Evolutionary conservation across 2,329 filamentous ascomycete genomes (phyloP).

Genomic region (Elsinoe arachidis): DNA sequence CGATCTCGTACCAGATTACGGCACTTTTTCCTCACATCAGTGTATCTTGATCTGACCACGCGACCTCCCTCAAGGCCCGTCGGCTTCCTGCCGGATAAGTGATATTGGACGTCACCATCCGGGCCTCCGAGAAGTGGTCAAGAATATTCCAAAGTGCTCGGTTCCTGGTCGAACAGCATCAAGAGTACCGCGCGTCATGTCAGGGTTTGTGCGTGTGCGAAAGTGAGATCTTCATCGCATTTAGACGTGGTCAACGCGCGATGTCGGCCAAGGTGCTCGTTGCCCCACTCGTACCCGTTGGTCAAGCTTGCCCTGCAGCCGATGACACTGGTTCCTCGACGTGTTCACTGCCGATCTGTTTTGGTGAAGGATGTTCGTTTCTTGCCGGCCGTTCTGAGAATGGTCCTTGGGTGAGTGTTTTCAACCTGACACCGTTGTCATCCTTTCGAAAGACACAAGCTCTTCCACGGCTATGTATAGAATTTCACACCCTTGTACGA

Average conservation of each 20-base stretch:
- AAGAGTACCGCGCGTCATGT: not conserved
- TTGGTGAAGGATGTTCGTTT: not conserved
- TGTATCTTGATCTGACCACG: not conserved
- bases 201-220: not conserved
- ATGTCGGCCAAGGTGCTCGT: not conserved
- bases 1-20: not conserved
- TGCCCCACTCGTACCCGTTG: not conserved
- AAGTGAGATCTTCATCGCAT: constrained; percentile 9
- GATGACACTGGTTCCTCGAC: constrained; percentile 3
- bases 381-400: not conserved
- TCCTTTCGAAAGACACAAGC: not conserved
- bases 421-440: not conserved
- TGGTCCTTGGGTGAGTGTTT: not conserved
- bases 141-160: not conserved
- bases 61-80: not conserved
- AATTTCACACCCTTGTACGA: not conserved
- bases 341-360: constrained; percentile 6
- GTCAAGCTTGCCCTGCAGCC: not conserved
- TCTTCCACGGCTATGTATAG: not conserved
- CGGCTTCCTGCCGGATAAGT: not conserved
- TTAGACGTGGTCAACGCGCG: not conserved
- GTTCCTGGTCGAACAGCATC: constrained; percentile 3
- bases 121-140: not conserved
- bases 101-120: not conserved
- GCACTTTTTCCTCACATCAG: not conserved